These are phyloP conservation scores for Capronia coronata DNA, from an alignment of 2,329 filamentous ascomycete genomes.

Conservation along the genomic window DNA sequence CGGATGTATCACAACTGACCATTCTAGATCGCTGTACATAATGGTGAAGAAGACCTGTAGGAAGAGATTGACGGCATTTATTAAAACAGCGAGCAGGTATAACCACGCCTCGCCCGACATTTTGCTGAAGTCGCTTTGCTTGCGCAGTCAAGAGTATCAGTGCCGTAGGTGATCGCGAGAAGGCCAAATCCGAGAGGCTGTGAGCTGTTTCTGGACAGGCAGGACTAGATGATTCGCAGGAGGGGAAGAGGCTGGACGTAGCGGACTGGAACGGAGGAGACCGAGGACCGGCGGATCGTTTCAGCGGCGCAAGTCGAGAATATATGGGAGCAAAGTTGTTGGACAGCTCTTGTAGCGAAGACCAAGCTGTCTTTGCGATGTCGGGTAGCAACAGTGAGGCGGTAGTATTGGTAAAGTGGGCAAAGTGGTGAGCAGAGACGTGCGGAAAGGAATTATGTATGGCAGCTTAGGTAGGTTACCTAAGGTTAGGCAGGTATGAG, in stretches of 20 bases:
- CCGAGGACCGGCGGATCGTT: neutral
- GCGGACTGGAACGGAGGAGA: neutral
- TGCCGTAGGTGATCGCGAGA: neutral
- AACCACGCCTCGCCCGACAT: slow-evolving; percentile 99
- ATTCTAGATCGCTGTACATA: slow-evolving; percentile 99
- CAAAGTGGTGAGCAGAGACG: neutral
- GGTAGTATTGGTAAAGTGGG: neutral
- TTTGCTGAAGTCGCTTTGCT: slow-evolving; percentile 34
- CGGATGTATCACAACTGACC: slow-evolving; percentile 54
- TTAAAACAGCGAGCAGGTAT: slow-evolving; percentile 93
- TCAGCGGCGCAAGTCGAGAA: neutral
- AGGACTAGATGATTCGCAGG: neutral
- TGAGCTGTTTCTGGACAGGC: neutral
- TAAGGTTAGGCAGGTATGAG: slow-evolving; percentile 6
- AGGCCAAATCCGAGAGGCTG: neutral
- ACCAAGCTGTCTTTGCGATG: slow-evolving; percentile 5
- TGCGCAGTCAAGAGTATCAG: slow-evolving; percentile 1
- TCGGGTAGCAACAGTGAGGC: slow-evolving; percentile 1
- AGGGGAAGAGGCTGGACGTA: neutral
- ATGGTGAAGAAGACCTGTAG: slow-evolving; percentile 99
- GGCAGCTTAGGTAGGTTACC: too few species aligned
- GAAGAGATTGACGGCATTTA: slow-evolving; percentile 99
- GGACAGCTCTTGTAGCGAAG: neutral
- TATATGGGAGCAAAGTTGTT: neutral
- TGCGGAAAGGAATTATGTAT: neutral